Percentiles rank a stretch among this genome's conserved stretches.
phyloP scores from a whole-genome alignment of 495 filamentous ascomycete genomes.

The Corynascus novoguineensis region DNA sequence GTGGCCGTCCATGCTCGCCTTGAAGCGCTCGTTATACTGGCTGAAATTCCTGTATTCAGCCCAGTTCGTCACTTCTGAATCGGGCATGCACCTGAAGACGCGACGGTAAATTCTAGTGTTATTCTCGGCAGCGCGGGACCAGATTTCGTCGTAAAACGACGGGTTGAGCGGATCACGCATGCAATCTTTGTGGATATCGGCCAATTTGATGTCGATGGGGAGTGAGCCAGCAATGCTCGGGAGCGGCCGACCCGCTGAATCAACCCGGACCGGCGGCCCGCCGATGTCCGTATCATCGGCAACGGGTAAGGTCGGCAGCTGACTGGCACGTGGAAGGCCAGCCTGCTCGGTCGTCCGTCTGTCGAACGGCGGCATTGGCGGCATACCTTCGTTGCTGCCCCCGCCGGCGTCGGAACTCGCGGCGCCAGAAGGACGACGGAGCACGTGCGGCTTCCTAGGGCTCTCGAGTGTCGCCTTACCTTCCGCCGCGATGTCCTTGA shows the following conservation, averaged over 20 bases:
- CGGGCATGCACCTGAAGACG: slow-evolving; percentile 95
- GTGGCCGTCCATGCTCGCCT: slow-evolving; percentile 52
- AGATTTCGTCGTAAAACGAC: slow-evolving; percentile 78
- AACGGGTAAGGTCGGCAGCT: slow-evolving; percentile 59
- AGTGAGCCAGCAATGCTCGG: slow-evolving; percentile 48
- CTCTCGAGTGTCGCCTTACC: slow-evolving; percentile 52
- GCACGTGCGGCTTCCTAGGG: slow-evolving; percentile 39
- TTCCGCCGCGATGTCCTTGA: slow-evolving; percentile 53
- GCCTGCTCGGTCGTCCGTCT: slow-evolving; percentile 49
- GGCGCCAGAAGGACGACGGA: slow-evolving; percentile 16
- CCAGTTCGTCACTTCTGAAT: slow-evolving; percentile 90
- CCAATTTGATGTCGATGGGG: slow-evolving; percentile 59
- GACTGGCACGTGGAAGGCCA: slow-evolving; percentile 56
- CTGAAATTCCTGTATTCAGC: slow-evolving; percentile 86
- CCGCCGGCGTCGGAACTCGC: slow-evolving; percentile 18
- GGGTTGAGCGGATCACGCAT: slow-evolving; percentile 77
- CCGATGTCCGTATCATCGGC: slow-evolving; percentile 77
- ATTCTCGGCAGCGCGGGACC: slow-evolving; percentile 84
- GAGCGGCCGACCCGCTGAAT: slow-evolving; percentile 33
- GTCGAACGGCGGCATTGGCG: slow-evolving; percentile 46
- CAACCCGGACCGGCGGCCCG: slow-evolving; percentile 51
- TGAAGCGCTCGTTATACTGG: slow-evolving; percentile 73
- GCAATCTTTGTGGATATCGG: slow-evolving; percentile 49
- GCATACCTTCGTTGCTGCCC: slow-evolving; percentile 43
- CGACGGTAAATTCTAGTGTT: slow-evolving; percentile 89